These are phyloP conservation scores for Termitomyces sp. DNA, from an alignment of 768 basidiomycete species.

Conservation along the genomic window DNA sequence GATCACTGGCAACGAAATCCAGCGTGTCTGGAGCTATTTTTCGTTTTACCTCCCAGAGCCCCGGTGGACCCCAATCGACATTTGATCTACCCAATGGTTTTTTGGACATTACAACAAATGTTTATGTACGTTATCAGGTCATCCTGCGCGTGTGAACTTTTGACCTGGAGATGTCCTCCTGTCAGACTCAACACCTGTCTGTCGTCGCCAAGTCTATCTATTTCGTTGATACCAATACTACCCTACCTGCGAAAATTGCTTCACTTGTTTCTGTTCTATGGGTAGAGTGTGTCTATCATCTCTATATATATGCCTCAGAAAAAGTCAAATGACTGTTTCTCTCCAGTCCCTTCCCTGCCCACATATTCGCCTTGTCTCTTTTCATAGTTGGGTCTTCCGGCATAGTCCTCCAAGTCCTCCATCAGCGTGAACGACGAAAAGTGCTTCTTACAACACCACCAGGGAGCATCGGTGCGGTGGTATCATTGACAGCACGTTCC, in stretches of 20 bases:
- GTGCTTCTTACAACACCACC: slow-evolving; percentile 51
- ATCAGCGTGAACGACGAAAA: slow-evolving; percentile 39
- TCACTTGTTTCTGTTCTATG: slow-evolving; percentile 43
- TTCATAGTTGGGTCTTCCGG: slow-evolving; percentile 45
- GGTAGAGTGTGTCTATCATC: slow-evolving; percentile 45
- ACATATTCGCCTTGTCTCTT: slow-evolving; percentile 43
- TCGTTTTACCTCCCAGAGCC: slow-evolving; percentile 37
- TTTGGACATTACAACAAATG: slow-evolving; percentile 38
- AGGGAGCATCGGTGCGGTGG: slow-evolving; percentile 52
- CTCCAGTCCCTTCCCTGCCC: slow-evolving; percentile 46
- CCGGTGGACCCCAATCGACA: slow-evolving; percentile 34
- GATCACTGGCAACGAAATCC: slow-evolving; percentile 42
- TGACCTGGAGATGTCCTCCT: not conserved
- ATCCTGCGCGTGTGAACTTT: not conserved
- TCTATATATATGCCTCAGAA: not conserved
- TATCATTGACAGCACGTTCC: slow-evolving; percentile 53
- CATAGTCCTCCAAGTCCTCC: slow-evolving; percentile 39
- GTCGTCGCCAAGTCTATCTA: slow-evolving; percentile 54
- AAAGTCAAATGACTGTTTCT: not conserved
- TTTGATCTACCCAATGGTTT: slow-evolving; percentile 50
- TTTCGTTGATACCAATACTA: slow-evolving; percentile 38
- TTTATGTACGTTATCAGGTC: slow-evolving; percentile 41
- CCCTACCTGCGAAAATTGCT: slow-evolving; percentile 33
- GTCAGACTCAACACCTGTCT: slow-evolving; percentile 51
- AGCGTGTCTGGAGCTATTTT: slow-evolving; percentile 60